Evolutionary conservation across 768 basidiomycete species (phyloP).

Genomic region (Tricholoma sp.): DNA sequence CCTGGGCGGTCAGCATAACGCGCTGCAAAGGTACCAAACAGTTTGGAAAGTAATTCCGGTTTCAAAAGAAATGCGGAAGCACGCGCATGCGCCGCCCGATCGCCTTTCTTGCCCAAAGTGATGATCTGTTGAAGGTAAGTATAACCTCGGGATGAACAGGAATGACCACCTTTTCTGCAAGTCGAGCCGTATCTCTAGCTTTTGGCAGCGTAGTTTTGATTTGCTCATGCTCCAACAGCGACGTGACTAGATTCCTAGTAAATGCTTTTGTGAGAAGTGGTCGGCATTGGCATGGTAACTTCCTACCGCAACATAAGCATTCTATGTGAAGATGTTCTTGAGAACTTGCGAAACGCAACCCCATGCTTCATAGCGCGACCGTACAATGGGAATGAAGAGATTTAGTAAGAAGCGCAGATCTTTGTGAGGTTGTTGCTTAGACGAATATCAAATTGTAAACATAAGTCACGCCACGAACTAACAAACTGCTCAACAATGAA

Average conservation of each 20-base stretch:
- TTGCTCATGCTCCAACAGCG: constrained; percentile 90
- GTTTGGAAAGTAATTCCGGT: constrained; percentile 65
- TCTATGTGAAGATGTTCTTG: constrained; percentile 86
- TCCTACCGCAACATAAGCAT: constrained; percentile 87
- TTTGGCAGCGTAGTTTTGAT: constrained; percentile 95
- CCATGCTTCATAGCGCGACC: constrained; percentile 85
- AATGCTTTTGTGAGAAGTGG: constrained; percentile 6
- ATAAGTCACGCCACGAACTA: too few relatives aligned
- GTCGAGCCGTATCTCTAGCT: constrained; percentile 83
- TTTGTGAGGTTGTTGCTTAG: too few relatives aligned
- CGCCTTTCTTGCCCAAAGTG: constrained; percentile 85
- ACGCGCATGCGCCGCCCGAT: constrained; percentile 57
- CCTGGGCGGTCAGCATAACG: constrained; percentile 83
- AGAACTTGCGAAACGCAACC: constrained; percentile 86
- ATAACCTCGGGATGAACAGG: constrained; percentile 1
- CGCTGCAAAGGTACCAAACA: constrained; percentile 73
- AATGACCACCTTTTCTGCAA: constrained; percentile 79
- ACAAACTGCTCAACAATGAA: too few relatives aligned
- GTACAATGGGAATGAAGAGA: neutral
- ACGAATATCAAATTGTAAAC: neutral
- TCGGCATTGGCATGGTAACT: neutral
- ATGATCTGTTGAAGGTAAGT: constrained; percentile 57
- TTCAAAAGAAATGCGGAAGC: constrained; percentile 80
- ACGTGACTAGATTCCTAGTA: constrained; percentile 85
- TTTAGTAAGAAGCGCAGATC: neutral